Conservation (phyloP, 805 yeast genomes). For the Wickerhamiella occidentalis region DNA sequence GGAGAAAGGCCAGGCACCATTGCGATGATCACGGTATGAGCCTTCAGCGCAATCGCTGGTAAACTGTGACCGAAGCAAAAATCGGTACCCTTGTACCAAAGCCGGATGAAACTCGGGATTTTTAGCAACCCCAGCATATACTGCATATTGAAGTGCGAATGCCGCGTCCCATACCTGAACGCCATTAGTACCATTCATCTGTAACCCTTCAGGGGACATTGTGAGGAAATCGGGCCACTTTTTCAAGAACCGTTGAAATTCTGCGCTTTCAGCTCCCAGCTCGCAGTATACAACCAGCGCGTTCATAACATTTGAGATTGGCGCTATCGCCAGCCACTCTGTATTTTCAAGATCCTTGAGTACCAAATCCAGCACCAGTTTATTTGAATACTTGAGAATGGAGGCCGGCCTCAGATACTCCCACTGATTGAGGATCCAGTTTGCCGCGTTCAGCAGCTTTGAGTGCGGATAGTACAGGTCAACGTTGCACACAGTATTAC, state of each 20-base stretch:
- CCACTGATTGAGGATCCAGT: conserved; percentile 47
- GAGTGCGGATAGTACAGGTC: conserved; percentile 94
- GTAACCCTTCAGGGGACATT: conserved; percentile 82
- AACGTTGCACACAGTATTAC: conserved; percentile 81
- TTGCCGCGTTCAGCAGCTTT: conserved; percentile 45
- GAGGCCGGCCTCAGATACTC: conserved; percentile 68
- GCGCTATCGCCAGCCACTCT: conserved; percentile 76
- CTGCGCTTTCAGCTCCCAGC: conserved; percentile 56
- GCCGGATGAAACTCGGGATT: conserved; percentile 50
- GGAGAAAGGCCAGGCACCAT: conserved; percentile 93
- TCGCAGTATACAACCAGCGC: conserved; percentile 56
- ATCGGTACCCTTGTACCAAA: conserved; percentile 54
- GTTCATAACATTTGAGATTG: conserved; percentile 79
- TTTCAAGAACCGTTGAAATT: conserved; percentile 42
- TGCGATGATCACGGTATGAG: conserved; percentile 67
- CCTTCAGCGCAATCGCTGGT: conserved; percentile 65
- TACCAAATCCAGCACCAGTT: conserved; percentile 48
- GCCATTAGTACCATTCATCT: conserved; percentile 95
- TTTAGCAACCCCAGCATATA: conserved; percentile 67
- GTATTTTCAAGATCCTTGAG: conserved; percentile 69
- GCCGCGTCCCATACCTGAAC: conserved; percentile 96
- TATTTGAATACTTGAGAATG: conserved; percentile 43
- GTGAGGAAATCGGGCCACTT: conserved; percentile 67
- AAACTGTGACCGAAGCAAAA: conserved; percentile 73
- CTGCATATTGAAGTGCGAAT: conserved; percentile 73